Evolutionary conservation across 2,329 filamentous ascomycete species (phyloP).

Genomic region (Penicillium sp.): DNA sequence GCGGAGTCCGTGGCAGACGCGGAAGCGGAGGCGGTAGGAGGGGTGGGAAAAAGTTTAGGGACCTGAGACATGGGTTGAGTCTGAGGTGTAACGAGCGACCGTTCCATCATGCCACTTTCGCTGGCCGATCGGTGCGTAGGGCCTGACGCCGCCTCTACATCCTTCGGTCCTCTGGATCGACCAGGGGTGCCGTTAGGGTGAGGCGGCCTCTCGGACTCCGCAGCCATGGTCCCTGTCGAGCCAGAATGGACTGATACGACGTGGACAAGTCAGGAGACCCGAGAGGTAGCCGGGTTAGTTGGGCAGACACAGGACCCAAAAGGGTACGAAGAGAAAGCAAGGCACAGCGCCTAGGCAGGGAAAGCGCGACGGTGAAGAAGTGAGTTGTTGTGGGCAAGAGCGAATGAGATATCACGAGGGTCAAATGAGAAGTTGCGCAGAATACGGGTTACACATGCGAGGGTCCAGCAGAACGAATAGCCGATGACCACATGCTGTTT

Average conservation of each 20-base stretch:
- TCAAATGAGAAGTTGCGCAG: slow-evolving; percentile 26
- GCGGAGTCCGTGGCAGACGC: slow-evolving; percentile 46
- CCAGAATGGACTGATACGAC: slow-evolving; percentile 29
- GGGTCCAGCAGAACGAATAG: slow-evolving; percentile 30
- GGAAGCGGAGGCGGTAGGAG: slow-evolving; percentile 28
- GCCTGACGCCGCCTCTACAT: slow-evolving; percentile 26
- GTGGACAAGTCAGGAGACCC: slow-evolving; percentile 36
- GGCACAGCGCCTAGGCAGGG: slow-evolving; percentile 15
- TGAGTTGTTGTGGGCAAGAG: slow-evolving; percentile 16
- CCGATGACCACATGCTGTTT: slow-evolving; percentile 36
- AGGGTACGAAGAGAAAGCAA: slow-evolving; percentile 22
- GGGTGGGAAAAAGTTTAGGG: slow-evolving; percentile 31
- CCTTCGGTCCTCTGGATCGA: slow-evolving; percentile 29
- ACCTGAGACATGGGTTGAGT: slow-evolving; percentile 31
- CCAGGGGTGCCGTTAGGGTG: slow-evolving; percentile 31
- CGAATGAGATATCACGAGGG: slow-evolving; percentile 19
- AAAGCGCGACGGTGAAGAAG: slow-evolving; percentile 19
- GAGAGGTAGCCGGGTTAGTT: slow-evolving; percentile 32
- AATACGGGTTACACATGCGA: slow-evolving; percentile 35
- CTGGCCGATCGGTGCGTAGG: slow-evolving; percentile 27
- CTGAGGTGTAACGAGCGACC: slow-evolving; percentile 28
- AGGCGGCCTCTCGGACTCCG: slow-evolving; percentile 39
- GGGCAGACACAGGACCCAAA: slow-evolving; percentile 23
- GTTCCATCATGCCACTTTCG: slow-evolving; percentile 32
- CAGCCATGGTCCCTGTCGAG: slow-evolving; percentile 32